Evolutionary conservation across 2,329 filamentous ascomycete genomes (phyloP), one percentile per base, ranked within the genome.

Genomic region (Decorospora gaudefroyi): DNA sequence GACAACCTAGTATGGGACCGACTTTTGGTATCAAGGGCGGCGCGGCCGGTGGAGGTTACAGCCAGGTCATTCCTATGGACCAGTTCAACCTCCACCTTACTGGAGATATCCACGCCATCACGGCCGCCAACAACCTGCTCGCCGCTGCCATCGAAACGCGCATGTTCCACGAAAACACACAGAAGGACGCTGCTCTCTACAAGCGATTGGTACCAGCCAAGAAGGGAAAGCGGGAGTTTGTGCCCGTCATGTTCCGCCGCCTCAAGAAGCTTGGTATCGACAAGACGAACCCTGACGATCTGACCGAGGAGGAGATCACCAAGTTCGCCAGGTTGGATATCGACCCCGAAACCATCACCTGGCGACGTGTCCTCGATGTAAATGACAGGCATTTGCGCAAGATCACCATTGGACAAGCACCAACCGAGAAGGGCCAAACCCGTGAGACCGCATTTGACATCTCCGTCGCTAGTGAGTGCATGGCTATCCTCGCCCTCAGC

Each of bases 11-110:
- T 62, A 93, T 97, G 76, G 93, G 93, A 4, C 93, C 93, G 42
- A 99, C 93, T 0, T 99, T 99, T 70, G 93, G 93, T 64, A 97
- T 99, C 80, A 99, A 99, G 79, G 93, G 93, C 52, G 93, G 93
- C 64, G 93, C 93, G 47, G 93, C 93, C 43, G 93, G 93, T 64
- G 93, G 93, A 71, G 93, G 93, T 26, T 99, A 97, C 82, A 96
- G 90, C 71, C 93, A 99, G 72, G 93, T 99, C 66, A 97, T 99
- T 62, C 93, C 93, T 46, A 99, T 99, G 93, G 93, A 99, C 63
- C 93, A 99, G 72, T 99, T 99, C 78, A 99, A 99, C 74, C 78
- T 99, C 67, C 93, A 99, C 72, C 76, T 99, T 64, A 99, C 93
- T 42, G 93, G 93, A 63, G 93, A 99, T 69, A 97, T 99, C 44